Evolutionary conservation across 2,329 filamentous ascomycete species (phyloP), one percentile per base, ranked within the genome.

Genomic region (Trichoderma sp.): DNA sequence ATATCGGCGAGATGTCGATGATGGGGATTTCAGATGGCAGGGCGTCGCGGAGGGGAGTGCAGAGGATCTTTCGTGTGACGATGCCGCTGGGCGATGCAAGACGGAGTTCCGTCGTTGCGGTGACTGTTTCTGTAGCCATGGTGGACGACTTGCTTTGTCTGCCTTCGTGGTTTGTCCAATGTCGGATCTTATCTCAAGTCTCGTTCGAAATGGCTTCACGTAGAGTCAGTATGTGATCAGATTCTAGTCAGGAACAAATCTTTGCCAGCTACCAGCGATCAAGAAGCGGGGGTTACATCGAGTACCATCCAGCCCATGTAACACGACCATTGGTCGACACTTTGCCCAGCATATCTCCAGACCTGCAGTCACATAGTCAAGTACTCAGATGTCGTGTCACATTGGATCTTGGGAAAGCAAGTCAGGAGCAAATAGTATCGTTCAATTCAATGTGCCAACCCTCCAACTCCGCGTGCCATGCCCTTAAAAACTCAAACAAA

Each of bases 11-110:
- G 7, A 88, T 77, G 74, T 89, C 85, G 66, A 89, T 86, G 55
- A 89, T 76, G 3, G 87, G 87, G 13, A 89, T 86, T 76, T 89
- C 85, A 9, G 79, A 79, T 0, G 78, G 73, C 1, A 76, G 74
- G 3, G 82, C 82, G 63, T 82, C 78, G 32, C 83, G 81, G 5
- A 80, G 78, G 0, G 82, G 80, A 1, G 78, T 80, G 9, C 72
- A 72, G 12, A 81, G 78, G 23, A 84, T 75, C 6, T 77, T 78
- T 20, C 81, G 79, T 47, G 77, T 81, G 34, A 83, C 77, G 23
- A 80, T 79, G 2, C 82, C 82, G 65, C 79, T 79, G 57, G 78
- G 80, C 13, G 82, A 82, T 13, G 79, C 76, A 9, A 83, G 76
- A 39, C 78, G 78, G 36, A 83, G 78, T 23, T 77, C 72, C 9